These are phyloP conservation scores for Exophiala phaeomuriformis DNA, from an alignment of 2,329 filamentous ascomycete species.

Conservation along the genomic window DNA sequence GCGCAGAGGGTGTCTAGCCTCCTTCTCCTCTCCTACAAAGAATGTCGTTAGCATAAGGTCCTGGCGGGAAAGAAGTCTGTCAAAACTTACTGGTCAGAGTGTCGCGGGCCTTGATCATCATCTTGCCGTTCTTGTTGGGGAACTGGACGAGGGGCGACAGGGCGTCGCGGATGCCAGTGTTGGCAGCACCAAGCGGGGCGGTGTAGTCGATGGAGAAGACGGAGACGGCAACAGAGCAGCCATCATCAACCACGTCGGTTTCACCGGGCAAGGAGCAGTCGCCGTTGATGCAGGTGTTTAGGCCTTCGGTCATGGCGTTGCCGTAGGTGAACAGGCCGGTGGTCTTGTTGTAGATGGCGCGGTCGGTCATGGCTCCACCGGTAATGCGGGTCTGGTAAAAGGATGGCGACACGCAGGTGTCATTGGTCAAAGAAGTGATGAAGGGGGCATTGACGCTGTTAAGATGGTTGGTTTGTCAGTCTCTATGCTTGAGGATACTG, in stretches of 20 bases:
- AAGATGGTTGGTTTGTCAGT: background rate
- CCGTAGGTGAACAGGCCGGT: constrained; percentile 41
- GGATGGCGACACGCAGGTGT: constrained; percentile 37
- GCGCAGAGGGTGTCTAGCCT: constrained; percentile 10
- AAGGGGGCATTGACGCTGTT: constrained; percentile 44
- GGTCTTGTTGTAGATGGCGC: constrained; percentile 40
- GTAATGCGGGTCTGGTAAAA: constrained; percentile 45
- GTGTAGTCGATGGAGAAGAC: constrained; percentile 48
- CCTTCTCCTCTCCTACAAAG: constrained; percentile 7
- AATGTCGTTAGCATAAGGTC: background rate
- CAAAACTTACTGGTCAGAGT: constrained; percentile 12
- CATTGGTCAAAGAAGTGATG: constrained; percentile 36
- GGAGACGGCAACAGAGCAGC: constrained; percentile 37
- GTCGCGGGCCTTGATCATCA: constrained; percentile 15
- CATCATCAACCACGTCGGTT: constrained; percentile 42
- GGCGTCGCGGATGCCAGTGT: constrained; percentile 8
- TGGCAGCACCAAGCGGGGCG: constrained; percentile 34
- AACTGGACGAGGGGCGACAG: constrained; percentile 13
- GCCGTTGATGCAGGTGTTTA: constrained; percentile 47
- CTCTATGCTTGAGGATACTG: background rate
- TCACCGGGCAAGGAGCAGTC: constrained; percentile 47
- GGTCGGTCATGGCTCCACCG: constrained; percentile 44
- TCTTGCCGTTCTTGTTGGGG: constrained; percentile 5
- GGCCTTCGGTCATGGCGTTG: constrained; percentile 37
- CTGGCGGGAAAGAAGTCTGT: background rate